Base-by-base conservation (phyloP, 2,329 filamentous ascomycete genomes). In the Juglanconis sp. region DNA sequence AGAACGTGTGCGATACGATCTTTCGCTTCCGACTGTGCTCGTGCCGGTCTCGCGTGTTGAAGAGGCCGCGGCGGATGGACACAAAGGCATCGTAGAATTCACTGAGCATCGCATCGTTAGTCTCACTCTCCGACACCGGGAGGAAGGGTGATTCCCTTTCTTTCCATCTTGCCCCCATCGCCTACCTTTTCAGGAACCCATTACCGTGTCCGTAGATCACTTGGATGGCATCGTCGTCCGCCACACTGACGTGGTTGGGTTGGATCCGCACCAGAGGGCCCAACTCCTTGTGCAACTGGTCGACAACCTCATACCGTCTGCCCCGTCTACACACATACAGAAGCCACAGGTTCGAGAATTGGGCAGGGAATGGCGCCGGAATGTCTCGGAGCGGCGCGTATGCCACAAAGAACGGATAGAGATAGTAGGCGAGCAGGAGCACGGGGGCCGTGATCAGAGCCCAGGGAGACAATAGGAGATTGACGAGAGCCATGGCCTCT, bases 1-100 rank as follows among this genome's bases (percentile, higher is more conserved):
- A 90, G 76, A 96, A 96, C 36, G 91, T 95, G 73, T 96, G 91
- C 1, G 90, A 87, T 52, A 96, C 85, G 2, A 91, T 88, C 82
- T 96, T 96, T 68, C 92, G 86, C 82, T 96, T 97, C 64, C 92
- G 87, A 0, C 88, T 88, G 73, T 97, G 92, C 69, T 96, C 91
- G 0, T 80, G 79, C 53, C 93, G 84, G 75, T 93, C 86, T 36
- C 93, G 83, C 0, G 92, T 96, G 74, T 96, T 96, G 85, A 96
- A 97, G 11, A 97, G 81, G 24, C 92, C 92, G 11, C 91, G 85
- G 54, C 84, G 85, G 69, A 96, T 96, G 11, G 90, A 93, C 57
- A 96, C 92, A 68, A 96, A 96, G 53, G 91, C 90, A 69, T 96
- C 91, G 68, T 96, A 96, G 76, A 93, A 96, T 2, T 94, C 87